phyloP scores from a whole-genome alignment of 495 filamentous ascomycete genomes.

The Pseudevernia furfuracea region DNA sequence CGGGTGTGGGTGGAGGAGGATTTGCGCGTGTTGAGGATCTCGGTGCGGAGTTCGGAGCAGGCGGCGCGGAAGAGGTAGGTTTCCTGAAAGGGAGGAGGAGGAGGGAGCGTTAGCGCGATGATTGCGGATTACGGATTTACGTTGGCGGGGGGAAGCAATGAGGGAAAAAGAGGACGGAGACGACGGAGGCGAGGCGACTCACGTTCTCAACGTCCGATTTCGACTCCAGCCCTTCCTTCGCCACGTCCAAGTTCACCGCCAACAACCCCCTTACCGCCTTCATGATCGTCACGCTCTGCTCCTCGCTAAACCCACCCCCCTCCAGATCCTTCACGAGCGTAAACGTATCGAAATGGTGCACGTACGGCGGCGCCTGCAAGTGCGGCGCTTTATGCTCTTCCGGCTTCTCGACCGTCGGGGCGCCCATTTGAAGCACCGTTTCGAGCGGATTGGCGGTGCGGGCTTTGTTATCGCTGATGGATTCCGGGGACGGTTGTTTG shows the following conservation, averaged over 20 bases:
- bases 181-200: too few species aligned
- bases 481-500: slow-evolving; percentile 30
- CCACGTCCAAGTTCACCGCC: slow-evolving; percentile 69
- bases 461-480: slow-evolving; percentile 18
- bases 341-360: slow-evolving; percentile 96
- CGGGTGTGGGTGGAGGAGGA: slow-evolving; percentile 62
- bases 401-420: slow-evolving; percentile 33
- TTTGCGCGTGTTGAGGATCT: slow-evolving; percentile 39
- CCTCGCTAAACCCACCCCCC: slow-evolving; percentile 60
- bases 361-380: slow-evolving; percentile 65
- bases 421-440: slow-evolving; percentile 53
- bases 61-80: slow-evolving; percentile 90
- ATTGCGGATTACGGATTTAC: too few species aligned
- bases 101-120: too few species aligned
- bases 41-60: slow-evolving; percentile 76
- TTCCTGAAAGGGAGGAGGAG: too few species aligned
- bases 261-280: slow-evolving; percentile 41
- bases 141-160: too few species aligned
- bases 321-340: slow-evolving; percentile 71
- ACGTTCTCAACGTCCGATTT: slow-evolving; percentile 75
- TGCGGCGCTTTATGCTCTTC: slow-evolving; percentile 50
- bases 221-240: slow-evolving; percentile 63
- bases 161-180: too few species aligned
- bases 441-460: slow-evolving; percentile 48
- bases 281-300: slow-evolving; percentile 21